Evolutionary conservation across 179 eudicot genomes (phyloP).

Genomic region (Vitellaria paradoxa): DNA sequence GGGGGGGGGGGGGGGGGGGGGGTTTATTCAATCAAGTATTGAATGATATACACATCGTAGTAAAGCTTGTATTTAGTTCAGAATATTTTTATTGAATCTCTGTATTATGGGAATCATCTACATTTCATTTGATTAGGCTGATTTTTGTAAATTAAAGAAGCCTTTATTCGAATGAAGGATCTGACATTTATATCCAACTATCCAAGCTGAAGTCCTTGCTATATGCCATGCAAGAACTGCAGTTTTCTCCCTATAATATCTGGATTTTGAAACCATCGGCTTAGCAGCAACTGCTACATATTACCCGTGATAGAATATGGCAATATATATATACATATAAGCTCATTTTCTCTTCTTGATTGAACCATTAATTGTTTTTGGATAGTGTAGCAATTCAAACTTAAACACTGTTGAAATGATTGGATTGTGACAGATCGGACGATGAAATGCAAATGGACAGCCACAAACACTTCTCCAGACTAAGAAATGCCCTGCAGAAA

Average conservation of each 20-base stretch:
- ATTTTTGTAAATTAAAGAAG: not conserved
- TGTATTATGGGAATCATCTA: too few relatives aligned
- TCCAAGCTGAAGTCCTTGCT: not conserved
- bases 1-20: too few relatives aligned
- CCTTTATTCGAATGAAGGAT: not conserved
- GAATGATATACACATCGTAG: not conserved
- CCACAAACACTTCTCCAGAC: constrained; percentile 23
- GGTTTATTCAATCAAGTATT: not conserved
- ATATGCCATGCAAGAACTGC: not conserved
- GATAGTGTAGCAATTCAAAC: not conserved
- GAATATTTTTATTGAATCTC: too few relatives aligned
- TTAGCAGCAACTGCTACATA: not conserved
- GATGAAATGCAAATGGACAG: constrained; percentile 28
- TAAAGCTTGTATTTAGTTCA: not conserved
- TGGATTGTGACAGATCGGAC: constrained; percentile 24
- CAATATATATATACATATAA: not conserved
- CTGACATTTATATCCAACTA: not conserved
- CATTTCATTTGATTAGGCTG: too few relatives aligned
- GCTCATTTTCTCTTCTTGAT: not conserved
- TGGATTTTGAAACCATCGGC: not conserved
- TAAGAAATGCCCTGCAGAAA: constrained; percentile 14
- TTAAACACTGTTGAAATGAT: not conserved
- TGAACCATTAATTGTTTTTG: not conserved
- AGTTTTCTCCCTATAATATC: not conserved
- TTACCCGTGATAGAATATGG: not conserved